Conservation (phyloP, 305 asterid genomes). For the Fraxinus nigra region DNA sequence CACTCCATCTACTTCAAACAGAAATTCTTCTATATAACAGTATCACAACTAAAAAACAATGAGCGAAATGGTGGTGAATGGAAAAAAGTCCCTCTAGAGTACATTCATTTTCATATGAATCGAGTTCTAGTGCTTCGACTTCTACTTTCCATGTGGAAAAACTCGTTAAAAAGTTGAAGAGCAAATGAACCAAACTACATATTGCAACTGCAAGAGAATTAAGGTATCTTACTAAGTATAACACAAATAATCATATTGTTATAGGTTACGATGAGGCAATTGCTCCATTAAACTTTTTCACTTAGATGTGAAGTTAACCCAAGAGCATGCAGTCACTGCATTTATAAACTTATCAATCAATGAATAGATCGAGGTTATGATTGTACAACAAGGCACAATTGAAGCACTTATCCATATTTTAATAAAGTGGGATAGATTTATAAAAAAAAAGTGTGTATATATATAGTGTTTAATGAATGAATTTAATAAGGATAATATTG, state of each 20-base stretch:
- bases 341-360: constrained; percentile 75
- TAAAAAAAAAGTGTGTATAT: too few relatives aligned
- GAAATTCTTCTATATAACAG: constrained; percentile 32
- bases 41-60: constrained; percentile 44
- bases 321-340: constrained; percentile 90
- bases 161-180: constrained; percentile 52
- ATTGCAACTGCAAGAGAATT: constrained; percentile 68
- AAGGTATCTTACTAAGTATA: constrained; percentile 68
- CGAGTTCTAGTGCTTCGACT: constrained; percentile 45
- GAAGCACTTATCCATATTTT: constrained; percentile 73
- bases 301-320: constrained; percentile 50
- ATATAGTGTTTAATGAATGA: too few relatives aligned
- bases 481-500: too few relatives aligned
- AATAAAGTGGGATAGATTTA: too few relatives aligned
- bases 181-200: constrained; percentile 53
- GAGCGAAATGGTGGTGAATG: constrained; percentile 40
- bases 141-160: constrained; percentile 58
- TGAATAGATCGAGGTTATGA: constrained; percentile 54
- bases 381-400: constrained; percentile 67
- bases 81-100: constrained; percentile 40
- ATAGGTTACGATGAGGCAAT: constrained; percentile 78
- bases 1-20: constrained; percentile 18
- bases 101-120: constrained; percentile 47
- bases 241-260: constrained; percentile 61
- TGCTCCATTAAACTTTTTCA: constrained; percentile 57